These are phyloP conservation scores for Hsuehochloa calcarea DNA, from an alignment of 176 grass and related monocot species.

Conservation along the genomic window DNA sequence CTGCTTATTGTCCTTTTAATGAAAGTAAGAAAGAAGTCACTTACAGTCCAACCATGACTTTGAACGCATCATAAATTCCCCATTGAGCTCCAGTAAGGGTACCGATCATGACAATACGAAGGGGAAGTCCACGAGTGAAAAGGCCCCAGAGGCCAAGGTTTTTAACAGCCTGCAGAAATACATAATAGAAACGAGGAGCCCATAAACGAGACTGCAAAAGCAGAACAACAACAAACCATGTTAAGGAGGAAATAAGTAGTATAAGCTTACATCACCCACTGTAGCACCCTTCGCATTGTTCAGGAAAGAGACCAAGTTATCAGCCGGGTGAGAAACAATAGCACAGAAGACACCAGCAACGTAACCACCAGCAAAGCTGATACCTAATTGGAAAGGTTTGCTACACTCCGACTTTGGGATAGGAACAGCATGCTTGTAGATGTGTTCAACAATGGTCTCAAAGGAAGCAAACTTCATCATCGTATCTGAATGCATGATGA, in stretches of 20 bases:
- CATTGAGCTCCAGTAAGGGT: conserved; percentile 94
- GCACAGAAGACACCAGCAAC: conserved; percentile 91
- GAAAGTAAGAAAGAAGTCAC: conserved; percentile 20
- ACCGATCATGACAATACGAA: conserved; percentile 97
- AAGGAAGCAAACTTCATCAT: conserved; percentile 99
- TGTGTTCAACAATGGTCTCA: conserved; percentile 75
- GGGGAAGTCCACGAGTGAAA: conserved; percentile 87
- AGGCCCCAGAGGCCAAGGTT: conserved; percentile 80
- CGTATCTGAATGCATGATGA: conserved; percentile 57
- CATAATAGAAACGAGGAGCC: neutral
- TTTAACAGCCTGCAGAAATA: conserved; percentile 66
- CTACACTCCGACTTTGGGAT: conserved; percentile 75
- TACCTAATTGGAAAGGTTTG: conserved; percentile 68
- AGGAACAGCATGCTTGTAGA: conserved; percentile 84
- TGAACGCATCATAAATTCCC: conserved; percentile 93
- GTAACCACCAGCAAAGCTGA: conserved; percentile 85
- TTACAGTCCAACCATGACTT: conserved; percentile 98
- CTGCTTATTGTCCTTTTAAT: neutral
- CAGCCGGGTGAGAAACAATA: conserved; percentile 83
- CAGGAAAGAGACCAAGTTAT: conserved; percentile 90
- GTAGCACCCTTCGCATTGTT: conserved; percentile 98
- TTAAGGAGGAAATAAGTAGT: neutral
- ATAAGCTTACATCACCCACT: conserved; percentile 73
- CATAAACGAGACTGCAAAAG: neutral
- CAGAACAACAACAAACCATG: neutral